Evolutionary conservation across 768 basidiomycete genomes (phyloP).

Genomic region (Pseudohyphozyma bogoriensis): DNA sequence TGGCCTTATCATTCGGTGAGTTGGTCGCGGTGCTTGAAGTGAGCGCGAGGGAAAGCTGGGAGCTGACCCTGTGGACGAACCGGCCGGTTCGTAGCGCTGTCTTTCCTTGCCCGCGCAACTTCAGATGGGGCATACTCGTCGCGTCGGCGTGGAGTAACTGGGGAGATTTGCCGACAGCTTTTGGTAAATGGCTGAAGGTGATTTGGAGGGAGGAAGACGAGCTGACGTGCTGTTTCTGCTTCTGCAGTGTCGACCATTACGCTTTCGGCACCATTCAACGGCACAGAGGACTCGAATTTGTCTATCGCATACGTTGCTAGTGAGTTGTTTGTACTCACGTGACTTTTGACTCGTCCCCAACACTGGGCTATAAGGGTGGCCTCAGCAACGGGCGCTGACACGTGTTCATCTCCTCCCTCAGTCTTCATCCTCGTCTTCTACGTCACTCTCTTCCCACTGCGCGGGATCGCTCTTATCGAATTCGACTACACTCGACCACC

Average conservation of each 20-base stretch:
- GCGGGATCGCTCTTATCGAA: not conserved
- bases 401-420: not conserved
- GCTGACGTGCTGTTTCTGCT: conserved; percentile 38
- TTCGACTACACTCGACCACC: not conserved
- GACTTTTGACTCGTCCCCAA: too few species aligned
- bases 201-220: not conserved
- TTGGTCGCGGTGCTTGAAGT: too few species aligned
- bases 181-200: not conserved
- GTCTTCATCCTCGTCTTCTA: conserved; percentile 35
- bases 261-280: conserved; percentile 42
- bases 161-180: conserved; percentile 34
- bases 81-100: too few species aligned
- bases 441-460: conserved; percentile 51
- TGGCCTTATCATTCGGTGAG: conserved; percentile 46
- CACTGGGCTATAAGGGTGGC: too few species aligned
- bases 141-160: conserved; percentile 62
- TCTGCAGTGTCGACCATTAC: conserved; percentile 58
- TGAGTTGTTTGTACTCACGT: too few species aligned
- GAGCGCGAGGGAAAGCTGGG: too few species aligned
- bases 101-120: conserved; percentile 70
- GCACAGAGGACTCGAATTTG: conserved; percentile 48
- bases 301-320: conserved; percentile 35
- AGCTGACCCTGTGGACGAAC: too few species aligned
- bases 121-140: conserved; percentile 58
- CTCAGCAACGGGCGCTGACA: too few species aligned